phyloP scores from a whole-genome alignment of 495 filamentous ascomycete genomes.

The Aspergillus steynii region DNA sequence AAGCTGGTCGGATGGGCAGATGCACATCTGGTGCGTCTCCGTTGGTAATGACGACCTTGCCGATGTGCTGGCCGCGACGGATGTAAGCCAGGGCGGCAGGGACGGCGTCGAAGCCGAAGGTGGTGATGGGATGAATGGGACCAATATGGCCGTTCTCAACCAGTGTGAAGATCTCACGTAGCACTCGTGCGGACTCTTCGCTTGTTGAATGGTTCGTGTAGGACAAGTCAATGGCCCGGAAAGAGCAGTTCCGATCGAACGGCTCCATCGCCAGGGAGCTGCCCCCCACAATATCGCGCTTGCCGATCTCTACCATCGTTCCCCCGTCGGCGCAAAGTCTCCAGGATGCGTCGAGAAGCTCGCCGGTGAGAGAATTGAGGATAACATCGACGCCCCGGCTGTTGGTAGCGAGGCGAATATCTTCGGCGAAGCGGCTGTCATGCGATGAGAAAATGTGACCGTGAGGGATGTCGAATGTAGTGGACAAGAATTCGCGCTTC shows the following conservation, averaged over 20 bases:
- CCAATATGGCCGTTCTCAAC: not conserved
- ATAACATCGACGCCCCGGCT: conserved; percentile 52
- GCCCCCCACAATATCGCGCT: conserved; percentile 13
- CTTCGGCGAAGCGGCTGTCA: conserved; percentile 44
- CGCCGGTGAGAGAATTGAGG: conserved; percentile 51
- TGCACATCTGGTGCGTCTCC: conserved; percentile 11
- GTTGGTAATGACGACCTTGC: conserved; percentile 24
- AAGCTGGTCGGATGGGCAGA: conserved; percentile 3
- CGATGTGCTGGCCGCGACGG: not conserved
- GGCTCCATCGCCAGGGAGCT: conserved; percentile 29
- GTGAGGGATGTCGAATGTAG: conserved; percentile 33
- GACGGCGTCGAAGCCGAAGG: not conserved
- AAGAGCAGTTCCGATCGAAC: conserved; percentile 39
- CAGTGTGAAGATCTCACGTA: not conserved
- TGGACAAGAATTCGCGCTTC: conserved; percentile 39
- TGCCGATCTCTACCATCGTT: conserved; percentile 51
- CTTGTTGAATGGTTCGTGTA: not conserved
- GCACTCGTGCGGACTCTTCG: not conserved
- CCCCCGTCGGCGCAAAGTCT: conserved; percentile 53
- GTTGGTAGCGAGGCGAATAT: conserved; percentile 45
- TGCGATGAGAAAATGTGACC: conserved; percentile 53
- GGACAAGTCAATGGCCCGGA: conserved; percentile 28
- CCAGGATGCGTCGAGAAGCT: conserved; percentile 50
- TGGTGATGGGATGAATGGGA: not conserved
- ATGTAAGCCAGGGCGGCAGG: not conserved